phyloP scores from a whole-genome alignment of 2,329 filamentous ascomycete genomes.

The Sporothrix phasma region DNA sequence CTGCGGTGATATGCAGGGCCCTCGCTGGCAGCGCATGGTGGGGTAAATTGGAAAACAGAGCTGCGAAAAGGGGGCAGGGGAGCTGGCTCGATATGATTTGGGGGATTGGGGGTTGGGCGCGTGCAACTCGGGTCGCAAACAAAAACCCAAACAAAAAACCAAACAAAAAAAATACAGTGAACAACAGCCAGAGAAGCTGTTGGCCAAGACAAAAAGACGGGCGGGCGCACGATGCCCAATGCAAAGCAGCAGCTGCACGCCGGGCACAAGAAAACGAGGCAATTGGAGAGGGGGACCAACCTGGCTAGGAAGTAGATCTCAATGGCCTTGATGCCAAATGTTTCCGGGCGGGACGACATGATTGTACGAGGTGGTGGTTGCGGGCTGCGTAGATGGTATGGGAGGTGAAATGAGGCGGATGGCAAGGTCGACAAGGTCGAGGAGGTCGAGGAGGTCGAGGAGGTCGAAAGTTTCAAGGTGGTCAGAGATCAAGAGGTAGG shows the following conservation, averaged over 20 bases:
- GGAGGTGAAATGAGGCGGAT: neutral
- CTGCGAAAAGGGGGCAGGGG: neutral
- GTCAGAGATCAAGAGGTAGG: neutral
- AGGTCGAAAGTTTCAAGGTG: neutral
- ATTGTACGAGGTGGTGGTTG: conserved; percentile 19
- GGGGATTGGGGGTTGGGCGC: neutral
- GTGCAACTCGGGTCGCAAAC: neutral
- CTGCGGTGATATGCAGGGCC: conserved; percentile 1
- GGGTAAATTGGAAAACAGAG: neutral
- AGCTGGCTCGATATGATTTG: too few species aligned
- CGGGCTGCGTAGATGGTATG: neutral
- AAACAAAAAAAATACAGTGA: neutral
- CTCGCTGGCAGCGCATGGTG: conserved; percentile 1
- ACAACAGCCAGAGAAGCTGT: neutral
- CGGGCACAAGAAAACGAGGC: too few species aligned
- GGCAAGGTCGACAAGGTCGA: neutral
- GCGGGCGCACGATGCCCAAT: neutral
- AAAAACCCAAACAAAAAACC: conserved; percentile 1
- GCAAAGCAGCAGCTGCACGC: neutral
- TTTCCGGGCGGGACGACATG: conserved; percentile 71
- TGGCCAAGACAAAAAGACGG: neutral
- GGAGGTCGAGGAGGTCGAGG: neutral
- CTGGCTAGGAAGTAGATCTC: conserved; percentile 80
- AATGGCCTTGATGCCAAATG: conserved; percentile 89
- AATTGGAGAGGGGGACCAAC: conserved; percentile 38